Evolutionary conservation across 2,329 filamentous ascomycete species (phyloP), one percentile per base, ranked within the genome.

Genomic region (Fusarium avenaceum): DNA sequence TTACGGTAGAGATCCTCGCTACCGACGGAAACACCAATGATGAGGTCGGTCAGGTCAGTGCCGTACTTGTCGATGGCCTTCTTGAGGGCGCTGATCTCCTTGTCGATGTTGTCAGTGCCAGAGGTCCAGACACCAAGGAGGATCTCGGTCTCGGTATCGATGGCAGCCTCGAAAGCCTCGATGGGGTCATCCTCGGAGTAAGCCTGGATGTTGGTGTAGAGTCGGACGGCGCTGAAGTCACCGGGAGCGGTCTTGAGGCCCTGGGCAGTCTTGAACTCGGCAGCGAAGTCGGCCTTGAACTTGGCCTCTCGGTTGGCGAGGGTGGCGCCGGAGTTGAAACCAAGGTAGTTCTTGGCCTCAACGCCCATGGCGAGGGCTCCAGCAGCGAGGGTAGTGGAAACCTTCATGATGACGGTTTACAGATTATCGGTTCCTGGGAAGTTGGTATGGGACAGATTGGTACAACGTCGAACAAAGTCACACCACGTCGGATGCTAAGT

Each of bases 131-230:
- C 80, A 66, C 89, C 89, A 51, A 90, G 87, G 35, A 91, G 86
- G 44, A 92, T 80, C 67, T 85, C 80, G 19, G 86, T 88, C 43
- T 88, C 82, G 64, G 87, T 88, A 61, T 83, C 80, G 45, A 90
- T 82, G 72, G 89, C 89, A 35, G 89, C 89, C 80, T 93, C 92
- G 80, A 95, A 87, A 42, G 94, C 94, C 82, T 93, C 83, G 75
- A 97, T 83, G 52, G 93, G 94, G 79, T 95, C 91, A 72, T 87
- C 86, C 82, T 92, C 86, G 75, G 90, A 82, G 79, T 87, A 82
- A 74, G 84, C 85, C 78, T 87, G 85, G 76, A 90, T 87, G 82
- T 87, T 89, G 76, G 90, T 92, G 83, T 92, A 91, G 32, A 90
- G 82, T 52, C 89, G 86, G 69, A 88, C 84, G 59, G 85, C 81